Evolutionary conservation across 805 yeast species (phyloP), one percentile per base, ranked within the genome.

Genomic region (Nakazawaea molendinolei): DNA sequence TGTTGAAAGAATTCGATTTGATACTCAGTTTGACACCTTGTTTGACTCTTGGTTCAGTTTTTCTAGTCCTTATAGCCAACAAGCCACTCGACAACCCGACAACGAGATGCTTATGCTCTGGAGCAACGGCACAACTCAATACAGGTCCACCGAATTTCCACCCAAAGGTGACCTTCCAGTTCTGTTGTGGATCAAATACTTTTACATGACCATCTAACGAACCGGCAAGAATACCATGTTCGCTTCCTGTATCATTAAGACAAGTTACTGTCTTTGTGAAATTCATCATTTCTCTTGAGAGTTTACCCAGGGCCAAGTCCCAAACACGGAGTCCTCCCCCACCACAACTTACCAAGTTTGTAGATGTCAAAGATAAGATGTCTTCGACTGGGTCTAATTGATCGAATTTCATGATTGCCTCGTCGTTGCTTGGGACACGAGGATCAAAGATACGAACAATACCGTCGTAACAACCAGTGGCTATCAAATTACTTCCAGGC

Each of bases 91-190:
- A 79, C 46, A 92, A 70, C 33, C 98, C 98, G 12, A 92, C 85
- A 24, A 86, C 96, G 45, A 92, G 71, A 63, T 92, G 97, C 61
- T 84, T 82, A 48, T 68, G 76, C 45, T 79, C 74, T 19, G 97
- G 97, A 7, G 96, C 86, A 8, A 86, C 81, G 10, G 89, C 97
- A 54, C 95, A 79, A 49, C 86, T 69, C 47, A 92, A 65, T 0
- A 92, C 96, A 26, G 95, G 95, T 17, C 90, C 86, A 23, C 96
- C 95, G 53, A 84, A 90, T 60, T 89, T 90, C 97, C 97, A 90
- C 33, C 97, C 97, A 55, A 87, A 90, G 55, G 82, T 85, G 42
- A 90, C 95, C 42, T 81, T 83, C 86, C 90, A 89, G 48, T 74
- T 71, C 16, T 80, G 71, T 19, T 72, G 61, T 25, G 85, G 74